phyloP scores from a whole-genome alignment of 768 basidiomycete genomes.

The Mycena vulgaris region DNA sequence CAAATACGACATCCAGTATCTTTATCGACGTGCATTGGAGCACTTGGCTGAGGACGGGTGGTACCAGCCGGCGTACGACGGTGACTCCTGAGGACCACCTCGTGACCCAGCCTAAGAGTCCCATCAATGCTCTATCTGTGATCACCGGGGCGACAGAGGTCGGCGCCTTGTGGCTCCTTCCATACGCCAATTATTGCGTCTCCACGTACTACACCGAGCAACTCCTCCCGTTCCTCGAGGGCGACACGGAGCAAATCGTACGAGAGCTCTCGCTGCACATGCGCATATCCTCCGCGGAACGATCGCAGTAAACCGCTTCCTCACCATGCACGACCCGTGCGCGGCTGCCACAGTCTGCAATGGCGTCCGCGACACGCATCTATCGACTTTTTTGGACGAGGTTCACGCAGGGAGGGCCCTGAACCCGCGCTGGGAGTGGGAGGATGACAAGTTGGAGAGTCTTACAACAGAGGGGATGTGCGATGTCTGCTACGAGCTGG shows the following conservation, averaged over 20 bases:
- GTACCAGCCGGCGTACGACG: background rate
- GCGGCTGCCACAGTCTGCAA: background rate
- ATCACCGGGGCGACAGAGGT: background rate
- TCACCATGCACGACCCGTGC: background rate
- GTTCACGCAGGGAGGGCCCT: background rate
- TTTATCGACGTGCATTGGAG: background rate
- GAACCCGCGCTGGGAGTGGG: background rate
- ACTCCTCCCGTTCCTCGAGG: background rate
- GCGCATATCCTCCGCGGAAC: background rate
- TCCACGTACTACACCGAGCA: background rate
- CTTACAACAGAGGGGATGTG: background rate
- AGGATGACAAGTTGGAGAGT: background rate
- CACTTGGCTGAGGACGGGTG: slow-evolving; percentile 4
- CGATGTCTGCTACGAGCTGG: background rate
- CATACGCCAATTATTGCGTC: background rate
- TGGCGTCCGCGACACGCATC: background rate
- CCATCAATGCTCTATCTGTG: background rate
- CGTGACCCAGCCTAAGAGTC: too few relatives aligned
- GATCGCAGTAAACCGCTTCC: background rate
- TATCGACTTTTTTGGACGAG: background rate
- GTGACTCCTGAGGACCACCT: background rate
- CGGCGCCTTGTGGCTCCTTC: slow-evolving; percentile 3
- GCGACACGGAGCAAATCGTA: background rate
- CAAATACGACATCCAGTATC: slow-evolving; percentile 7
- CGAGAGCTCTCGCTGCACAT: background rate